A percentile compares a stretch with the other conserved stretches of the same genome.
Evolutionary conservation across 2,329 filamentous ascomycete genomes (phyloP).

Genomic region (Trichoderma sp.): DNA sequence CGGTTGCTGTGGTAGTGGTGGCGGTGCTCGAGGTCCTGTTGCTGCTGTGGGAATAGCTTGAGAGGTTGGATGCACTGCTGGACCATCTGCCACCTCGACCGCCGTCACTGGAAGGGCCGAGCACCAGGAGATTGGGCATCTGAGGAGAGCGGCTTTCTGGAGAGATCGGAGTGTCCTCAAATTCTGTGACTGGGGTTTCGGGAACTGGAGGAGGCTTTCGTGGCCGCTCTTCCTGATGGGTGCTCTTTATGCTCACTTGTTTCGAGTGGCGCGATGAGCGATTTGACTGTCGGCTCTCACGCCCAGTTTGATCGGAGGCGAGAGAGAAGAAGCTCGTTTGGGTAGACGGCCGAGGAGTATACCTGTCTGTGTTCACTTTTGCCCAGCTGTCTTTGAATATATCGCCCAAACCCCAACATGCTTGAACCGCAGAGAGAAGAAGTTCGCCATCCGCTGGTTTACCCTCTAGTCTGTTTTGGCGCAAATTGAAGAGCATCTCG

Average conservation of each 20-base stretch:
- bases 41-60: conserved; percentile 72
- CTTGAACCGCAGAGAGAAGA: conserved; percentile 81
- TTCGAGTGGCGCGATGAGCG: conserved; percentile 52
- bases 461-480: conserved; percentile 74
- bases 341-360: conserved; percentile 71
- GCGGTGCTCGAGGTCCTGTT: conserved; percentile 67
- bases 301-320: conserved; percentile 49
- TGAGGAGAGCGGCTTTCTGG: conserved; percentile 72
- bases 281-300: conserved; percentile 50
- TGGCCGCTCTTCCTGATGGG: conserved; percentile 45
- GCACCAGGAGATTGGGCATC: conserved; percentile 82
- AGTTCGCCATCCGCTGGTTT: conserved; percentile 77
- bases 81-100: conserved; percentile 72
- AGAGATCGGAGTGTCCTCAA: conserved; percentile 84
- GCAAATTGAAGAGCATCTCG: conserved; percentile 88
- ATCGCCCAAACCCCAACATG: conserved; percentile 93
- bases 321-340: conserved; percentile 67
- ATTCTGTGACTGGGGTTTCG: conserved; percentile 92
- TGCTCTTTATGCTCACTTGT: conserved; percentile 50
- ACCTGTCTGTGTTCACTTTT: conserved; percentile 78
- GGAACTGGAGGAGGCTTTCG: conserved; percentile 56
- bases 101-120: conserved; percentile 64
- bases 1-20: conserved; percentile 63
- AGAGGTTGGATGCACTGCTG: conserved; percentile 74
- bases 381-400: conserved; percentile 92